Evolutionary conservation across 257 asterid genomes (phyloP), one percentile per base, ranked within the genome.

Genomic region (Fraxinus excelsior): DNA sequence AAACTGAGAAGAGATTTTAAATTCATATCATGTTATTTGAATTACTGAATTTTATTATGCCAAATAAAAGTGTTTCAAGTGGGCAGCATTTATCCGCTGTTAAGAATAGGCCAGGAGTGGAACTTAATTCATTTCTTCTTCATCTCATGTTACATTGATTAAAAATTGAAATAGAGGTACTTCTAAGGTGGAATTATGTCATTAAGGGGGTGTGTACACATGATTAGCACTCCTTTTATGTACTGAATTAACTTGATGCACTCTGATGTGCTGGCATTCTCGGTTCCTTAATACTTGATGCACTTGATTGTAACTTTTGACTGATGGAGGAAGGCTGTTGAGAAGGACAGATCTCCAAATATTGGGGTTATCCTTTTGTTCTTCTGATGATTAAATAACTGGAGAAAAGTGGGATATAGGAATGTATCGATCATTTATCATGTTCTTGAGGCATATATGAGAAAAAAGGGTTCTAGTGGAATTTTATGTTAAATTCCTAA

Each of bases 71-170:
- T 4, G 26, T 53, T 53, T 53, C 26, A 6, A 53, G 29, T 44
- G 72, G 72, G 68, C 74, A 62, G 70, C n/a, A n/a, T n/a, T n/a
- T n/a, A n/a, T n/a, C n/a, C n/a, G n/a, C 38, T 28, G 75, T 26
- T 46, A 49, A 10, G 7, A 18, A 13, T 25, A 21, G 26, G 70
- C n/a, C 26, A 6, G 16, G 29, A 8, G 67, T 66, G 21, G 67
- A 46, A 66, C 14, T 44, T 11, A 46, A 46, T 46, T 46, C 58
- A 0, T 7, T 19, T 32, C 37, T 76, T 34, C n/a, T 12, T 32
- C 29, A 19, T 34, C n/a, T 18, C 74, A 32, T 68, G 74, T 49
- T 46, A 46, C 46, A n/a, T 46, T n/a, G 23, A 58, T 40, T 67
- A 37, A 51, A 46, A 67, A n/a, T n/a, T n/a, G n/a, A n/a, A n/a